These are phyloP conservation scores for Colletotrichum horii DNA, from an alignment of 2,329 filamentous ascomycete species.

Conservation along the genomic window DNA sequence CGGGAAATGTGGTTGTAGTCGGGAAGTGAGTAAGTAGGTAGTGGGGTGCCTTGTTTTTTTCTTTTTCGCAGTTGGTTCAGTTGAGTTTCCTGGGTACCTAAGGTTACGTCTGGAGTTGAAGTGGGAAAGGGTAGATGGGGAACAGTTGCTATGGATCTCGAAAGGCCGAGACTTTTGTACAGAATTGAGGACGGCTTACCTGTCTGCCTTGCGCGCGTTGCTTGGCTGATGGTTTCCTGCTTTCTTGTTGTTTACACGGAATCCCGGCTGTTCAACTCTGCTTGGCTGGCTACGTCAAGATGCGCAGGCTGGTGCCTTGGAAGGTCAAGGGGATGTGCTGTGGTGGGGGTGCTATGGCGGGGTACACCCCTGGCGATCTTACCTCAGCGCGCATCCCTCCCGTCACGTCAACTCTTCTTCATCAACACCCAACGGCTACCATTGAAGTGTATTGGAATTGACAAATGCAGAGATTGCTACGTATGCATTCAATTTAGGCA, in stretches of 20 bases:
- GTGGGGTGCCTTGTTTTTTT: not conserved
- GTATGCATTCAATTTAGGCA: not conserved
- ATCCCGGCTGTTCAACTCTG: not conserved
- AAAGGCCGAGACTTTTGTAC: not conserved
- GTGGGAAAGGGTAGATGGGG: not conserved
- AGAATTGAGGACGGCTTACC: not conserved
- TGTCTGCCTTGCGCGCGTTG: not conserved
- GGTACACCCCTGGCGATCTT: slow-evolving; percentile 2
- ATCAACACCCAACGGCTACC: not conserved
- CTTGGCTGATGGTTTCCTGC: slow-evolving; percentile 7
- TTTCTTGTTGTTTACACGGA: slow-evolving; percentile 14
- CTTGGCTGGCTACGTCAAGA: slow-evolving; percentile 19
- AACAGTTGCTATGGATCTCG: not conserved
- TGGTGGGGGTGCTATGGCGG: slow-evolving; percentile 10
- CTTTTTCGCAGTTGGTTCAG: not conserved
- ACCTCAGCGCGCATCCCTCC: not conserved
- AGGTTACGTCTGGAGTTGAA: not conserved
- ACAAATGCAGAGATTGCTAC: not conserved
- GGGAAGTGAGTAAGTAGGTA: not conserved
- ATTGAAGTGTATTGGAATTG: not conserved
- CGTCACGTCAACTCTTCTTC: not conserved
- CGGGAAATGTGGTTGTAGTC: not conserved
- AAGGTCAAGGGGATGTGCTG: not conserved
- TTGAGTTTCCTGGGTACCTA: not conserved
- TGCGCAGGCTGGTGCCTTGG: slow-evolving; percentile 10